Conservation (phyloP, 768 basidiomycete species). For the Suillus ampliporus region DNA sequence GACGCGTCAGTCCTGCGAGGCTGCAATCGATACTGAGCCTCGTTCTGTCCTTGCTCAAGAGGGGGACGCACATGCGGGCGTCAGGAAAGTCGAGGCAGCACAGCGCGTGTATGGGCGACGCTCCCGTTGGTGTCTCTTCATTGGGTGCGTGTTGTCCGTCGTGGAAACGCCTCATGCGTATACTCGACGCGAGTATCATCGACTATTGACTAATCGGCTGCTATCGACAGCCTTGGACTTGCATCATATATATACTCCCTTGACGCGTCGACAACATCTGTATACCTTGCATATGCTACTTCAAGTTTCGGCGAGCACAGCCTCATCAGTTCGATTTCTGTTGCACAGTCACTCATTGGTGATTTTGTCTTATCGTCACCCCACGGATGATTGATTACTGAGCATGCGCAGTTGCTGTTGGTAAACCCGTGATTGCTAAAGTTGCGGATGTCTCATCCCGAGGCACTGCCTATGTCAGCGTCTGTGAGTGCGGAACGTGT, state of each 20-base stretch:
- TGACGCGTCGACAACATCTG: slow-evolving; percentile 70
- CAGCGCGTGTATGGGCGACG: slow-evolving; percentile 57
- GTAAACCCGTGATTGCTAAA: slow-evolving; percentile 77
- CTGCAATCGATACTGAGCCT: background rate
- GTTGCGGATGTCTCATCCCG: slow-evolving; percentile 74
- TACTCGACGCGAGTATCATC: background rate
- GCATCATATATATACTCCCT: slow-evolving; percentile 81
- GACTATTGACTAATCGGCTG: background rate
- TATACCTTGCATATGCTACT: slow-evolving; percentile 64
- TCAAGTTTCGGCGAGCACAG: slow-evolving; percentile 59
- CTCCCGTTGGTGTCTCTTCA: slow-evolving; percentile 64
- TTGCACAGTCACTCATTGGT: slow-evolving; percentile 61
- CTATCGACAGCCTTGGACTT: slow-evolving; percentile 52
- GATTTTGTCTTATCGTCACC: slow-evolving; percentile 21
- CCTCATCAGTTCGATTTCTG: slow-evolving; percentile 59
- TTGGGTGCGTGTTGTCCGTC: slow-evolving; percentile 47
- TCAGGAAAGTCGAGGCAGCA: slow-evolving; percentile 54
- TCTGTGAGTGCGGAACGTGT: slow-evolving; percentile 47
- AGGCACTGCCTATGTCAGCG: slow-evolving; percentile 62
- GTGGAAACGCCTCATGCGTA: background rate
- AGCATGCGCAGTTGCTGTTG: slow-evolving; percentile 45
- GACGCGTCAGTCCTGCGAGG: background rate
- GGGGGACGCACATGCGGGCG: slow-evolving; percentile 44
- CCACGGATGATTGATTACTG: slow-evolving; percentile 17
- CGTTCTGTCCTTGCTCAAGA: slow-evolving; percentile 10